Conservation (phyloP, 768 basidiomycete species). For the Suillus plorans region DNA sequence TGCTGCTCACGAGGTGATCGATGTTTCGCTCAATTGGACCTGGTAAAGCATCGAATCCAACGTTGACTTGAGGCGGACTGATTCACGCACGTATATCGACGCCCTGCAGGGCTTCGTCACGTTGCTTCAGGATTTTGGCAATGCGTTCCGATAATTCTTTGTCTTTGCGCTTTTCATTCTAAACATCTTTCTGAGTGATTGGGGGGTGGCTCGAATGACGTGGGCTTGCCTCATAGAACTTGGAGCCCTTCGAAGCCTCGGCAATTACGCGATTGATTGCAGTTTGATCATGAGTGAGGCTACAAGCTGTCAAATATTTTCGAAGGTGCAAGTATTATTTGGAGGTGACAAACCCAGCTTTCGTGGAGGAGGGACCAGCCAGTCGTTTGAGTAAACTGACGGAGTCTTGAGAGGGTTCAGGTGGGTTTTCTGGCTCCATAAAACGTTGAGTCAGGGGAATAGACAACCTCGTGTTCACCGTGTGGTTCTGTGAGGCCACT, state of each 20-base stretch:
- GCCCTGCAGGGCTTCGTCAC: slow-evolving; percentile 55
- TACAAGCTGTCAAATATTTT: slow-evolving; percentile 25
- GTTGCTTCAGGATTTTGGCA: slow-evolving; percentile 59
- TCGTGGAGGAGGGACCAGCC: slow-evolving; percentile 85
- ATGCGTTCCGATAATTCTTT: slow-evolving; percentile 81
- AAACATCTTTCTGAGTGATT: slow-evolving; percentile 12
- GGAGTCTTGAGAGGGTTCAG: slow-evolving; percentile 55
- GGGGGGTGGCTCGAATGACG: not conserved
- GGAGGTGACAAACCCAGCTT: slow-evolving; percentile 68
- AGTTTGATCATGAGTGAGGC: slow-evolving; percentile 72
- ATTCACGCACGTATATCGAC: slow-evolving; percentile 53
- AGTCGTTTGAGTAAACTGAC: slow-evolving; percentile 74
- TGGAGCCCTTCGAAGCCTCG: slow-evolving; percentile 89
- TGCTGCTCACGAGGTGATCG: slow-evolving; percentile 65
- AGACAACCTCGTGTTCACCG: not conserved
- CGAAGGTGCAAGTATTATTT: not conserved
- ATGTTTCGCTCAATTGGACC: slow-evolving; percentile 62
- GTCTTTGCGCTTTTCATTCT: slow-evolving; percentile 92
- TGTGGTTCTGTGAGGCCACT: not conserved
- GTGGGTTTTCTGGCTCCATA: slow-evolving; percentile 20
- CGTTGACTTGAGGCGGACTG: slow-evolving; percentile 12
- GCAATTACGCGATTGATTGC: slow-evolving; percentile 89
- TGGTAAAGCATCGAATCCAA: slow-evolving; percentile 24
- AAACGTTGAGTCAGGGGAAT: not conserved
- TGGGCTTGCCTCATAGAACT: slow-evolving; percentile 75